Conservation (phyloP, 139 green algal species). For the Diplosphaera chodatii region DNA sequence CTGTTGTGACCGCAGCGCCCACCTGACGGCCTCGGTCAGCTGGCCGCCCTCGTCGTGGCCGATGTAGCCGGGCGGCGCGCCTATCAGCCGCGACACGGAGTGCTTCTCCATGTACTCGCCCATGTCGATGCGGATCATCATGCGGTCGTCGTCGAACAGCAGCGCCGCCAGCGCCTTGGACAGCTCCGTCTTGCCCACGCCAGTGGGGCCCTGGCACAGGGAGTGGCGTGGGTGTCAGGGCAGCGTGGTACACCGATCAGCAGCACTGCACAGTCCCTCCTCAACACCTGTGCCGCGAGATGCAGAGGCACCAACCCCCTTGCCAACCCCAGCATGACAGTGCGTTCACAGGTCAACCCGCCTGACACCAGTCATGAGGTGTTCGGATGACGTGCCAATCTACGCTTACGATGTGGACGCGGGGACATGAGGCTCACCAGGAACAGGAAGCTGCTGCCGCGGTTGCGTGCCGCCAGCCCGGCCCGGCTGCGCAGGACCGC, state of each 20-base stretch:
- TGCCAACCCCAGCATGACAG: no score
- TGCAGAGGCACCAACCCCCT: no score
- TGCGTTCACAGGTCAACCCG: no score
- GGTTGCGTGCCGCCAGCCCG: conserved; percentile 46
- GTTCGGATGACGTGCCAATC: no score
- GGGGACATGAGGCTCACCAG: conserved; percentile 40
- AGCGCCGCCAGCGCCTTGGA: conserved; percentile 70
- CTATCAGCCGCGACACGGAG: conserved; percentile 65
- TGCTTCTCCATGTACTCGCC: conserved; percentile 74
- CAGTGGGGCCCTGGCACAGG: conserved; percentile 19
- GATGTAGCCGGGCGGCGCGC: conserved; percentile 75
- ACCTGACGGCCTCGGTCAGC: conserved; percentile 76
- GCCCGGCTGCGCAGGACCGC: conserved; percentile 62
- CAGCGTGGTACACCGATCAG: no score
- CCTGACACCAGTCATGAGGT: no score
- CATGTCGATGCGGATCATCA: conserved; percentile 79
- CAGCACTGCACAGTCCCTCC: no score
- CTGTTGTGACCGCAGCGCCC: no score
- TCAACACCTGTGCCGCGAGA: no score
- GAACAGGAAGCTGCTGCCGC: conserved; percentile 85
- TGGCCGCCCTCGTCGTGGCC: conserved; percentile 74
- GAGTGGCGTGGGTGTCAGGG: no score
- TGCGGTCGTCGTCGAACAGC: conserved; percentile 85
- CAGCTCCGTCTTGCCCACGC: conserved; percentile 84
- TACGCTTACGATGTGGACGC: no score